These are phyloP conservation scores for Trichosporon asahii DNA, from an alignment of 1,284 basidiomycete species.

Conservation along the genomic window DNA sequence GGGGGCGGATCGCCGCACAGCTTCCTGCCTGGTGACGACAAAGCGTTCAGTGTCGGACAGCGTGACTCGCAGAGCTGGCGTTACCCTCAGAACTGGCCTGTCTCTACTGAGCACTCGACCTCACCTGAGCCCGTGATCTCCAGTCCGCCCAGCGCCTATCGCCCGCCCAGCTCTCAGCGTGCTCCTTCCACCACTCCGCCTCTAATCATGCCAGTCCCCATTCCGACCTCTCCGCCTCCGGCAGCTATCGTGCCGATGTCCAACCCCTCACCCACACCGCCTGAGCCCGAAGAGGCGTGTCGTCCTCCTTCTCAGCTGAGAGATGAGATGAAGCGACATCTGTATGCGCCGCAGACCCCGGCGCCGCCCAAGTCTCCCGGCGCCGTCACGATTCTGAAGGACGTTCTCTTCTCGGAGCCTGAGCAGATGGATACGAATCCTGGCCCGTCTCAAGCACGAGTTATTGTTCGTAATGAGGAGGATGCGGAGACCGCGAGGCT, in stretches of 20 bases:
- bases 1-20: too few relatives aligned
- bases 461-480: not conserved
- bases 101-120: not conserved
- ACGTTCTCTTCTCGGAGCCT: not conserved
- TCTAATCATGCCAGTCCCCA: not conserved
- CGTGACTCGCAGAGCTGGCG: not conserved
- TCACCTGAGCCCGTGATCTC: not conserved
- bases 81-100: not conserved
- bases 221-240: not conserved
- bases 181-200: not conserved
- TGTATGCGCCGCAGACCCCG: not conserved
- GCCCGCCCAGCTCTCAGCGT: not conserved
- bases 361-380: not conserved
- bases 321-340: not conserved
- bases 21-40: too few relatives aligned
- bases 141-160: not conserved
- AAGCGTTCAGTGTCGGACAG: too few relatives aligned
- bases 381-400: not conserved
- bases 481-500: not conserved
- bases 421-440: not conserved
- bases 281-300: not conserved
- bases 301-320: not conserved
- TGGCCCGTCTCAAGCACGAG: not conserved
- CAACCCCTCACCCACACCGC: not conserved
- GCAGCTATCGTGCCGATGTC: not conserved